Percentiles rank a stretch among this genome's conserved stretches.
Evolutionary conservation across 1,139 yeast species (phyloP).

Genomic region (Yamadazyma membranifaciens): DNA sequence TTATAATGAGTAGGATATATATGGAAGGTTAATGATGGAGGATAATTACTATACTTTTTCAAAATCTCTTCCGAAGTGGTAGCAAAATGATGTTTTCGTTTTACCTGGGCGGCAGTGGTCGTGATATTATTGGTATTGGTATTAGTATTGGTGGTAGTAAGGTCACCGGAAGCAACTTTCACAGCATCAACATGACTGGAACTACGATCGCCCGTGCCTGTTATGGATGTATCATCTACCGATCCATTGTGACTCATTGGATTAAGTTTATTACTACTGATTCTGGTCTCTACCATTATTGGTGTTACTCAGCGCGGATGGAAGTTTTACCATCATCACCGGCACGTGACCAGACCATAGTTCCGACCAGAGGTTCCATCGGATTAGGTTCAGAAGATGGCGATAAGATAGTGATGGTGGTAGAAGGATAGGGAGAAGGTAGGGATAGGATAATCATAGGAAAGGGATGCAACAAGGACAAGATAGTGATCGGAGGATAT

Average conservation of each 20-base stretch:
- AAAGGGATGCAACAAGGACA: too few relatives aligned
- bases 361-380: too few relatives aligned
- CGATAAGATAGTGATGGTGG: too few relatives aligned
- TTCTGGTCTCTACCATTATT: conserved; percentile 4
- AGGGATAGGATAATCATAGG: too few relatives aligned
- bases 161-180: too few relatives aligned
- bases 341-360: not conserved
- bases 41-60: conserved; percentile 70
- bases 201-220: not conserved
- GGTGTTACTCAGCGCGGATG: not conserved
- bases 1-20: conserved; percentile 88
- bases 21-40: conserved; percentile 84
- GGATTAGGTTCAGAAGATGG: too few relatives aligned
- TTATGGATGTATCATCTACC: not conserved
- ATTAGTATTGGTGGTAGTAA: not conserved
- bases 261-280: conserved; percentile 1
- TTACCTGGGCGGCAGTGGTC: not conserved
- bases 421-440: too few relatives aligned
- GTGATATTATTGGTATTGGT: not conserved
- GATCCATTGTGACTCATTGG: not conserved
- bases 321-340: not conserved
- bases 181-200: not conserved
- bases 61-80: conserved; percentile 75
- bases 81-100: conserved; percentile 39
- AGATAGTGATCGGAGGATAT: too few relatives aligned